Evolutionary conservation across 257 asterid species (phyloP), one percentile per base, ranked within the genome.

Genomic region (Lycium barbarum): DNA sequence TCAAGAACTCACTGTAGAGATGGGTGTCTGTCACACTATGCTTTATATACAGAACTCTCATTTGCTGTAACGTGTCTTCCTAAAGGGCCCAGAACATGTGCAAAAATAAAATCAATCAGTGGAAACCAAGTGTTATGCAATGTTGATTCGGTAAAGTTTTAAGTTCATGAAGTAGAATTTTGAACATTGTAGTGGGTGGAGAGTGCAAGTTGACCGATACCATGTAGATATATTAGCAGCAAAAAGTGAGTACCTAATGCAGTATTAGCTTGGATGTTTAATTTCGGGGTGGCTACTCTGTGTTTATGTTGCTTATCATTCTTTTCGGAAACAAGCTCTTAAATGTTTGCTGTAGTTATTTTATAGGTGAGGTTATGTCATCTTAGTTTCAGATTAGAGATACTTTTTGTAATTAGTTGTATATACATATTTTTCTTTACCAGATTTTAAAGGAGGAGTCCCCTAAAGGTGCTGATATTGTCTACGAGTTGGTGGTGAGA

Each of bases 401-500:
- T 54, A 54, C 17, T 54, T 2, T 54, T 12, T 3, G 61, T 74
- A 71, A 76, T 22, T 65, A 26, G 14, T 74, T 43, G 26, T 87
- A 36, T 10, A 49, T 36, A 26, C 80, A 10, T 40, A 40, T 40
- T 79, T 26, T 38, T 9, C 35, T 22, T 45, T 82, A 73, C 83
- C 90, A 94, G 97, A 96, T 94, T 89, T 87, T 95, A 74, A 93
- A 91, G 87, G 40, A 82, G 54, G 98, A 95, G 89, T 95, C 93
- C 90, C 95, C 97, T 71, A 94, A 92, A 90, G 99, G 98, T 26
- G 88, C 93, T 79, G 98, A 95, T 86, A 90, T 94, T 85, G 87
- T 95, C 71, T 94, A 94, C 4, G 99, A 95, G 91, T 95, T 68
- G 99, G 99, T 20, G 99, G 99, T 55, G 94, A 92, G 61, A 95